These are phyloP conservation scores for Pestalotiopsis sp. DNA, from an alignment of 2,329 filamentous ascomycete species.

Conservation along the genomic window DNA sequence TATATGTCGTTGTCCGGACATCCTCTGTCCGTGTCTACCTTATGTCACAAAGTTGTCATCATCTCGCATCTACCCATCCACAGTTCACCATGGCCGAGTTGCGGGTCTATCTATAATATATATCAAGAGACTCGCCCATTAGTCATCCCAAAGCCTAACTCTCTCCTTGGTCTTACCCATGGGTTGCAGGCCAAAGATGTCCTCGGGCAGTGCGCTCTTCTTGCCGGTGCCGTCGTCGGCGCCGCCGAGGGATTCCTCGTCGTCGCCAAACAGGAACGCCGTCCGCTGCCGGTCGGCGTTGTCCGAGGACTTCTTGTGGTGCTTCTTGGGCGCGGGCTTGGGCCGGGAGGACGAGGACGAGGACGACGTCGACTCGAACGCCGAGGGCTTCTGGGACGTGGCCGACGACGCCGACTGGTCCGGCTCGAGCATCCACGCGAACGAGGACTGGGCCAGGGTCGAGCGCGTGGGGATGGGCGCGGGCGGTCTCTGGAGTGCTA, in stretches of 20 bases:
- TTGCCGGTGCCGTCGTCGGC: slow-evolving; percentile 25
- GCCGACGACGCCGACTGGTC: slow-evolving; percentile 38
- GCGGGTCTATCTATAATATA: background rate
- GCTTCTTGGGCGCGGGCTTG: slow-evolving; percentile 15
- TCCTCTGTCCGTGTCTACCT: background rate
- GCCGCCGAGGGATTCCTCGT: slow-evolving; percentile 43
- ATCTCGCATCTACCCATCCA: background rate
- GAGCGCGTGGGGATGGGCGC: slow-evolving; percentile 62
- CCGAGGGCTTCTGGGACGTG: slow-evolving; percentile 17
- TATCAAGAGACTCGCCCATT: background rate
- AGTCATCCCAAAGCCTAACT: slow-evolving; percentile 6
- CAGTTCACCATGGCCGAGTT: background rate
- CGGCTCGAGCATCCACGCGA: slow-evolving; percentile 77
- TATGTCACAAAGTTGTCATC: background rate
- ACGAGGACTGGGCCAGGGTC: slow-evolving; percentile 72
- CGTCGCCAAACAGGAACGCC: slow-evolving; percentile 58
- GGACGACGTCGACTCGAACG: slow-evolving; percentile 12
- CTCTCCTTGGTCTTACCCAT: slow-evolving; percentile 36
- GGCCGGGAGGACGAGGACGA: slow-evolving; percentile 16
- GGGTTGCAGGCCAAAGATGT: slow-evolving; percentile 60
- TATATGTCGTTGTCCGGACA: background rate
- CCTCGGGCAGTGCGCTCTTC: slow-evolving; percentile 42
- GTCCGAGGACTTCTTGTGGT: slow-evolving; percentile 44
- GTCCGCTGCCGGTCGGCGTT: slow-evolving; percentile 56
- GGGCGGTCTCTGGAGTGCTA: slow-evolving; percentile 31